Evolutionary conservation across 805 yeast species (phyloP).

Genomic region (Cyberlindnera suaveolens): DNA sequence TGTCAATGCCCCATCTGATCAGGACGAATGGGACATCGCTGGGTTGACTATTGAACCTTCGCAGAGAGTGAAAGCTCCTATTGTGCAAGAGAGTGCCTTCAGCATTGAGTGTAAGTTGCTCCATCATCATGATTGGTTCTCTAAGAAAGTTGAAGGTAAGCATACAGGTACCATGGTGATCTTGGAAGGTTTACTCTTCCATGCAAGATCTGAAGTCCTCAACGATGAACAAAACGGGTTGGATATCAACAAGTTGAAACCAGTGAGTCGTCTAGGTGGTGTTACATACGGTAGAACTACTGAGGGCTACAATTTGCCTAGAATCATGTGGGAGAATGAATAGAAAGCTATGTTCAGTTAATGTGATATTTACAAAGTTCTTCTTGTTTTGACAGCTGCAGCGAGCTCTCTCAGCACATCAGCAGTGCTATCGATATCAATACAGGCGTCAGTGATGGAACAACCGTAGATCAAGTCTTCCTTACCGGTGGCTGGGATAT

Average conservation of each 20-base stretch:
- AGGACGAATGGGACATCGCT: conserved; percentile 49
- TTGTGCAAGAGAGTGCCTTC: conserved; percentile 58
- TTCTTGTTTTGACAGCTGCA: conserved; percentile 73
- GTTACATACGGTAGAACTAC: conserved; percentile 39
- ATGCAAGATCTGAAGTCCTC: conserved; percentile 48
- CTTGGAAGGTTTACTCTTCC: conserved; percentile 53
- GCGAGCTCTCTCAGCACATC: conserved; percentile 65
- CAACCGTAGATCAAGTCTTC: conserved; percentile 80
- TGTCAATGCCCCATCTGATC: conserved; percentile 39
- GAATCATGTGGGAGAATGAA: conserved; percentile 4
- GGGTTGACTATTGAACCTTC: conserved; percentile 47
- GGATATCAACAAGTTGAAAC: conserved; percentile 43
- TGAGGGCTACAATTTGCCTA: conserved; percentile 29
- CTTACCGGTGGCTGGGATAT: conserved; percentile 73
- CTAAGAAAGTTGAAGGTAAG: conserved; percentile 30
- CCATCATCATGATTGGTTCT: conserved; percentile 37
- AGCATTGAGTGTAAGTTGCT: conserved; percentile 49
- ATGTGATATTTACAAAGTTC: conserved; percentile 28
- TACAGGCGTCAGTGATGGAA: conserved; percentile 97
- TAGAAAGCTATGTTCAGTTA: background rate
- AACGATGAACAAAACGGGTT: conserved; percentile 33
- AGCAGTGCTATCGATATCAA: conserved; percentile 82
- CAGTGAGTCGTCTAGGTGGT: conserved; percentile 52
- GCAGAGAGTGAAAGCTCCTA: conserved; percentile 41
- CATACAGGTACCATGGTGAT: conserved; percentile 32